Evolutionary conservation across 768 basidiomycete genomes (phyloP).

Genomic region (Mycena galopus): DNA sequence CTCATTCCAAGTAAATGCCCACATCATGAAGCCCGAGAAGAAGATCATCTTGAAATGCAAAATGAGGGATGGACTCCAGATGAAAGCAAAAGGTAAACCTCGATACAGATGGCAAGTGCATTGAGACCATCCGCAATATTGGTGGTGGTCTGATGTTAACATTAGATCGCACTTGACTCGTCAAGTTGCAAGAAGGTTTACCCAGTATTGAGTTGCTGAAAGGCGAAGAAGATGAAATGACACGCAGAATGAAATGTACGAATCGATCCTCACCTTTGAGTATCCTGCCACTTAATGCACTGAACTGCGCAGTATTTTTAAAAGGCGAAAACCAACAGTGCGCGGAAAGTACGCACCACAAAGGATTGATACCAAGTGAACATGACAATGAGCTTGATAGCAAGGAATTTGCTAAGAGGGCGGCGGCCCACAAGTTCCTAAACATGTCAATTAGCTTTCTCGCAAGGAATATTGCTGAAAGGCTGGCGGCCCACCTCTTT

Average conservation of each 20-base stretch:
- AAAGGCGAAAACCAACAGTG: neutral
- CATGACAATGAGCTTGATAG: conserved; percentile 90
- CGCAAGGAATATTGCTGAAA: conserved; percentile 84
- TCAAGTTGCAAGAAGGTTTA: neutral
- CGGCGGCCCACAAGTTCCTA: conserved; percentile 82
- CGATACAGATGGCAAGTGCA: conserved; percentile 86
- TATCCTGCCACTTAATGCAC: conserved; percentile 72
- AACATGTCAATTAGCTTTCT: conserved; percentile 92
- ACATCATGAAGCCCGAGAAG: conserved; percentile 83
- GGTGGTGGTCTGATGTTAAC: conserved; percentile 60
- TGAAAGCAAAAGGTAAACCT: conserved; percentile 59
- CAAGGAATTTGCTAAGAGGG: conserved; percentile 87
- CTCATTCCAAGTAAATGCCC: conserved; percentile 83
- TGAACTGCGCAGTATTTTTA: conserved; percentile 63
- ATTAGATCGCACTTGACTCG: neutral
- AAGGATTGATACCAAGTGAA: conserved; percentile 91
- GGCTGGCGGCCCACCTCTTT: conserved; percentile 79
- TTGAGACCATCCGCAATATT: conserved; percentile 90
- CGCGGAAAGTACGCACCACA: conserved; percentile 58
- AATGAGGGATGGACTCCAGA: neutral
- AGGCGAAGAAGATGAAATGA: conserved; percentile 11
- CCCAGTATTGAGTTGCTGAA: conserved; percentile 82
- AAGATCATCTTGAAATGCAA: conserved; percentile 77
- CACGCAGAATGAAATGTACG: neutral
- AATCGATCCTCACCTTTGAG: conserved; percentile 64